A percentile compares a stretch with the other conserved stretches of the same genome.
These are phyloP conservation scores for Yamadazyma insecticola DNA, from an alignment of 805 yeast species.

Conservation along the genomic window DNA sequence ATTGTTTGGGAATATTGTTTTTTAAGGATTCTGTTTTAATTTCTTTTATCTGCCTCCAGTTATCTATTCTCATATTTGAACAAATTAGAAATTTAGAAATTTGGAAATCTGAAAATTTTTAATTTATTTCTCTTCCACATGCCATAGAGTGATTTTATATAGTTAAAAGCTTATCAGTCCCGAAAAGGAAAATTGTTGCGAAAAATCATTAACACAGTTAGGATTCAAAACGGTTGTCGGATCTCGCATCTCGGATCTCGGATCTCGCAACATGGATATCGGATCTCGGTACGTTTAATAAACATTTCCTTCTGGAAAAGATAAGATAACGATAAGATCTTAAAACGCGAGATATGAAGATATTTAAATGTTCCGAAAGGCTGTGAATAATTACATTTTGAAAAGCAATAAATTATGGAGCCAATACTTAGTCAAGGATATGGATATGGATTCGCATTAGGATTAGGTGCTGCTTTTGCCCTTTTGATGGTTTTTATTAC, in stretches of 20 bases:
- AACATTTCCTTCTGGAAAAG: neutral
- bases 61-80: neutral
- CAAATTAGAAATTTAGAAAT: neutral
- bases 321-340: neutral
- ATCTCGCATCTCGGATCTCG: constrained; percentile 1
- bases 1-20: constrained; percentile 4
- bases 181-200: neutral
- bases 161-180: too few relatives aligned
- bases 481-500: constrained; percentile 32
- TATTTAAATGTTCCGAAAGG: neutral
- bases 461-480: constrained; percentile 43
- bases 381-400: neutral
- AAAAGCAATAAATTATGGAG: constrained; percentile 1
- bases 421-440: constrained; percentile 9
- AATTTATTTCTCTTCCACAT: too few relatives aligned
- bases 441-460: constrained; percentile 43
- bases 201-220: neutral
- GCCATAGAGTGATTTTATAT: too few relatives aligned
- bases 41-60: constrained; percentile 3
- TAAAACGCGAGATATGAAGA: neutral
- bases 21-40: neutral
- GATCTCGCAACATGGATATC: neutral
- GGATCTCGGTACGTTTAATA: neutral
- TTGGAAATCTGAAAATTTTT: neutral
- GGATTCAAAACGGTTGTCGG: constrained; percentile 1